Base-by-base conservation (phyloP, 768 basidiomycete species). In the Clitopilus passeckerianus region DNA sequence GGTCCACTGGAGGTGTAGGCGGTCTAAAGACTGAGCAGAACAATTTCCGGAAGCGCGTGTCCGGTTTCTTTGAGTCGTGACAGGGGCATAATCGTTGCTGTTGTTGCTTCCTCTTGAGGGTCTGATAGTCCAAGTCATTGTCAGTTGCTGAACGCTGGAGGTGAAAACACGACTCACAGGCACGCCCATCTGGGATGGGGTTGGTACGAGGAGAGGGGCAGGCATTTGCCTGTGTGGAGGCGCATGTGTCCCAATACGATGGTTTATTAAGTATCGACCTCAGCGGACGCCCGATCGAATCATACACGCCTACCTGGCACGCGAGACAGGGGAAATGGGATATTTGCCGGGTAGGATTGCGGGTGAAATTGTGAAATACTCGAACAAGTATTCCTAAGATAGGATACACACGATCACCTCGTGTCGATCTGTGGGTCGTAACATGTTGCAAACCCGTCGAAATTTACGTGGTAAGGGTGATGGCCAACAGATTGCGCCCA, bases 1-100 rank as follows among this genome's bases (percentile, higher is more conserved):
- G 60, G 3, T 69, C 63, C 12, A 63, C 37, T 34, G 60, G 54
- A 22, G 61, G 53, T 37, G 56, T 59, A n/a, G 41, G 60, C 2
- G 43, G 46, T 23, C 37, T 18, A 41, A 57, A 57, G 23, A 64
- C 60, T 30, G 60, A 61, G 52, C 59, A 57, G 55, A 63, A 65
- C 37, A 61, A 62, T 61, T 20, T 2, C 15, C 37, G 37, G 37
- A 41, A 18, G 10, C 5, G n/a, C 10, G 37, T 15, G 10, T 14
- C n/a, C 5, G 12, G 37, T 15, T 18, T 14, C 37, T 41, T 41
- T 9, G 15, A 18, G 15, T 41, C 37, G 10, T 41, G n/a, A 14
- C 37, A 14, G 5, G 3, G n/a, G n/a, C 37, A 41, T 14, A 15
- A 41, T 14, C 37, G n/a, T 41, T 15, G 37, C 3, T 18, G n/a